Conservation (phyloP, 2,329 filamentous ascomycete species). For the Phaeosphaeria sp. region DNA sequence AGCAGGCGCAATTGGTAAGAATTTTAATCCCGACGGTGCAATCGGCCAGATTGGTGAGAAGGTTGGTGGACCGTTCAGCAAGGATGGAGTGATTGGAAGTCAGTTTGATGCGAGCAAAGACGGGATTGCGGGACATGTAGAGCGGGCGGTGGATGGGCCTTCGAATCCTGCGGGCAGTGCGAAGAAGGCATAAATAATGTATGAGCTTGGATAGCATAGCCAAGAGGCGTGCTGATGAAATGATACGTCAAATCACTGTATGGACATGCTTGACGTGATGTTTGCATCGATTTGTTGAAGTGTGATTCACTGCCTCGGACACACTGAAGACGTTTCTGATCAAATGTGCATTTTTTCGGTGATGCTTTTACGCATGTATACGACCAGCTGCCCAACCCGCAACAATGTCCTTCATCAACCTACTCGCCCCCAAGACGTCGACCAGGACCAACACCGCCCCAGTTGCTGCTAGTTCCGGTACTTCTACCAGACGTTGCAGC, state of each 20-base stretch:
- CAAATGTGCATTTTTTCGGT: too few relatives aligned
- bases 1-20: conserved; percentile 60
- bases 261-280: too few relatives aligned
- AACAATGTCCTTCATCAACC: neutral
- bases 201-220: neutral
- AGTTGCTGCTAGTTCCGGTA: conserved; percentile 33
- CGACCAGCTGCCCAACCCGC: neutral
- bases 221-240: neutral
- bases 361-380: too few relatives aligned
- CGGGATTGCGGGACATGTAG: conserved; percentile 61
- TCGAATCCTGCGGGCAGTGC: conserved; percentile 44
- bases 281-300: too few relatives aligned
- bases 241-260: neutral
- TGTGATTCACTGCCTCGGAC: too few relatives aligned
- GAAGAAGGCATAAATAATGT: conserved; percentile 19
- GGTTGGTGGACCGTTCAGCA: conserved; percentile 53
- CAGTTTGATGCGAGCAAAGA: conserved; percentile 63
- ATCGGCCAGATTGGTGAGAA: conserved; percentile 60
- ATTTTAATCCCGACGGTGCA: conserved; percentile 60
- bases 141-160: conserved; percentile 54
- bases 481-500: conserved; percentile 30
- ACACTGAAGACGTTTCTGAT: too few relatives aligned
- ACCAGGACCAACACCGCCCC: conserved; percentile 39
- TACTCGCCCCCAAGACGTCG: conserved; percentile 37
- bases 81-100: conserved; percentile 62